Conservation (phyloP, 768 basidiomycete species). For the Coprinopsis cinerea region DNA sequence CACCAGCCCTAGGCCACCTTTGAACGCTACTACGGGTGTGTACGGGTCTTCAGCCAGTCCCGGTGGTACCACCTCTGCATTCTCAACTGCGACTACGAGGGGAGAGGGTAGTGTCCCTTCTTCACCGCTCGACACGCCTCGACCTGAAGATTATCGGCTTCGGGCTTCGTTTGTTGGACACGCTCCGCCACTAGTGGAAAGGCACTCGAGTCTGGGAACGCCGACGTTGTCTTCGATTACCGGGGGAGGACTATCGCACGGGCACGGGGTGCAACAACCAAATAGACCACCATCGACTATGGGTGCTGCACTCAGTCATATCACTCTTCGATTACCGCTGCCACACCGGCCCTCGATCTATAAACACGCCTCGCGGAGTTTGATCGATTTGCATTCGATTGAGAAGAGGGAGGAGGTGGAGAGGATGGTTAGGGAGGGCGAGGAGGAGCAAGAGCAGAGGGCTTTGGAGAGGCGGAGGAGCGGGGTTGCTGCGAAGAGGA, state of each 20-base stretch:
- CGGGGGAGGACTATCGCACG: slow-evolving; percentile 2
- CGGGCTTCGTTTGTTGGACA: not conserved
- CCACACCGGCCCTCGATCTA: slow-evolving; percentile 40
- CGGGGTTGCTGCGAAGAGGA: not conserved
- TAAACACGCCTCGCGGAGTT: slow-evolving; percentile 56
- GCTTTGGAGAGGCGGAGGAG: slow-evolving; percentile 4
- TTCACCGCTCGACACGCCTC: slow-evolving; percentile 10
- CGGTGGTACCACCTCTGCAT: not conserved
- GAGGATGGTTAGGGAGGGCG: slow-evolving; percentile 25
- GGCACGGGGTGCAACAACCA: not conserved
- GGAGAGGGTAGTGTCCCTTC: not conserved
- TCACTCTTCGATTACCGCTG: too few relatives aligned
- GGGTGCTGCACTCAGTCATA: not conserved
- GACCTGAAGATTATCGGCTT: slow-evolving; percentile 1
- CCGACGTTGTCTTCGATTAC: too few relatives aligned
- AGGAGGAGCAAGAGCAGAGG: slow-evolving; percentile 18
- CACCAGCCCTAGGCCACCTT: too few relatives aligned
- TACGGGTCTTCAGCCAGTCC: too few relatives aligned
- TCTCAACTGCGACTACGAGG: not conserved
- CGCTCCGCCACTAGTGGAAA: not conserved
- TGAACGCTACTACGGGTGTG: too few relatives aligned
- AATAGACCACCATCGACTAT: not conserved
- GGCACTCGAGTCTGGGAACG: too few relatives aligned
- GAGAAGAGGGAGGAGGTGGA: slow-evolving; percentile 26
- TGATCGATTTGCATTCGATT: slow-evolving; percentile 46